A percentile compares a stretch with the other conserved stretches of the same genome.
Conservation (phyloP, 768 basidiomycete species). For the Xerocomellus chrysenteron region DNA sequence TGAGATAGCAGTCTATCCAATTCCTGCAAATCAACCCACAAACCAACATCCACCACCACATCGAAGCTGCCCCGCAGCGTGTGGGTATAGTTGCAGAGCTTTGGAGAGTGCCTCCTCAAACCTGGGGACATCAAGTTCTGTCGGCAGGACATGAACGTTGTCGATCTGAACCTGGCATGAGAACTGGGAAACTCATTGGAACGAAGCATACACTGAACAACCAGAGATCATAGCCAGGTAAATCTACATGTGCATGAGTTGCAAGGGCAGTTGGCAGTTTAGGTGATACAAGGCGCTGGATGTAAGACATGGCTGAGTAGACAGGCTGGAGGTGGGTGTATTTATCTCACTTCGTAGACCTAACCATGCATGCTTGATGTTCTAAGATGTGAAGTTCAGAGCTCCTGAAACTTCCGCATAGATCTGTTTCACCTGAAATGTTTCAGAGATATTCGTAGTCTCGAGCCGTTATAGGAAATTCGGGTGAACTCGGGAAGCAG, state of each 20-base stretch:
- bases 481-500: too few species aligned
- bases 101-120: slow-evolving; percentile 26
- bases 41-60: slow-evolving; percentile 13
- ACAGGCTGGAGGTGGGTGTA: background rate
- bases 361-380: too few species aligned
- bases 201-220: slow-evolving; percentile 12
- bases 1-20: background rate
- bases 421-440: too few species aligned
- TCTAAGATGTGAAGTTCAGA: too few species aligned
- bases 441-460: too few species aligned
- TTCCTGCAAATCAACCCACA: slow-evolving; percentile 10
- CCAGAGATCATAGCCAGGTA: slow-evolving; percentile 27
- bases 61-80: slow-evolving; percentile 23
- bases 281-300: slow-evolving; percentile 18
- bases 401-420: too few species aligned
- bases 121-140: slow-evolving; percentile 8
- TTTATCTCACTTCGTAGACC: background rate
- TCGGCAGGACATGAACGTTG: slow-evolving; percentile 19
- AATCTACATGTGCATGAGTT: slow-evolving; percentile 5
- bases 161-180: slow-evolving; percentile 13
- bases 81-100: slow-evolving; percentile 25
- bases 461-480: too few species aligned
- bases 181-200: background rate
- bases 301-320: slow-evolving; percentile 12
- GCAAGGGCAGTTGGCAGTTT: slow-evolving; percentile 17